phyloP scores from a whole-genome alignment of 192 early-diverging fungal genomes.

The Spizellomyces sp. region DNA sequence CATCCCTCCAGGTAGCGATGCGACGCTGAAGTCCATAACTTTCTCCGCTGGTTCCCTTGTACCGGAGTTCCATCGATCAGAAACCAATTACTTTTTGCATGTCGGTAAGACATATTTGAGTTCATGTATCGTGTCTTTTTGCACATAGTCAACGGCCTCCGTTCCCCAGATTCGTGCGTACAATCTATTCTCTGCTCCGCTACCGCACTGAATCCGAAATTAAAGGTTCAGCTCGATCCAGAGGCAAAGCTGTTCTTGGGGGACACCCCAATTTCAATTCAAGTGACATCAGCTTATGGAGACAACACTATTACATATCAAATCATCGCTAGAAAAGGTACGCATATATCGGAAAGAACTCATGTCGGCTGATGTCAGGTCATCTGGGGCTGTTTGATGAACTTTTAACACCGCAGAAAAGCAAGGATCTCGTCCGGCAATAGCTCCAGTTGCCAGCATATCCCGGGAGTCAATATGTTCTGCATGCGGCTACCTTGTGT shows the following conservation, averaged over 20 bases:
- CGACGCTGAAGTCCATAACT: conserved; percentile 32
- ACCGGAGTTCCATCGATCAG: conserved; percentile 44
- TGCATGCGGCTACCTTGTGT: conserved; percentile 13
- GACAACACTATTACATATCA: conserved; percentile 11
- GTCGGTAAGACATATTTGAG: conserved; percentile 14
- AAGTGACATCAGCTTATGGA: conserved; percentile 30
- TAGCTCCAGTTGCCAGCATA: neutral
- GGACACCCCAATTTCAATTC: conserved; percentile 34
- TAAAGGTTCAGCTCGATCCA: neutral
- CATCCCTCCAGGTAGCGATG: conserved; percentile 33
- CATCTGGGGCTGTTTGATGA: conserved; percentile 1
- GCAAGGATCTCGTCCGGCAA: conserved; percentile 6
- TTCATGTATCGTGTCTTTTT: neutral
- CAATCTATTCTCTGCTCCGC: neutral
- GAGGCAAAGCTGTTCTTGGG: conserved; percentile 13
- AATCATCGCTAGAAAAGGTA: conserved; percentile 32
- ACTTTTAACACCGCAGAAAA: neutral
- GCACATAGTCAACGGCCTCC: neutral
- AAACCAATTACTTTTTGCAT: conserved; percentile 36
- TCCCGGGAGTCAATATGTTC: conserved; percentile 13
- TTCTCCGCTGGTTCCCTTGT: conserved; percentile 31
- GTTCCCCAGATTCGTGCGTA: neutral
- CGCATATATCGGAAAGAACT: neutral
- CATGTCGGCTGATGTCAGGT: neutral
- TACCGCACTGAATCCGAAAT: neutral